Conservation (phyloP, 1,284 basidiomycete species). For the Tranzscheliella williamsii region DNA sequence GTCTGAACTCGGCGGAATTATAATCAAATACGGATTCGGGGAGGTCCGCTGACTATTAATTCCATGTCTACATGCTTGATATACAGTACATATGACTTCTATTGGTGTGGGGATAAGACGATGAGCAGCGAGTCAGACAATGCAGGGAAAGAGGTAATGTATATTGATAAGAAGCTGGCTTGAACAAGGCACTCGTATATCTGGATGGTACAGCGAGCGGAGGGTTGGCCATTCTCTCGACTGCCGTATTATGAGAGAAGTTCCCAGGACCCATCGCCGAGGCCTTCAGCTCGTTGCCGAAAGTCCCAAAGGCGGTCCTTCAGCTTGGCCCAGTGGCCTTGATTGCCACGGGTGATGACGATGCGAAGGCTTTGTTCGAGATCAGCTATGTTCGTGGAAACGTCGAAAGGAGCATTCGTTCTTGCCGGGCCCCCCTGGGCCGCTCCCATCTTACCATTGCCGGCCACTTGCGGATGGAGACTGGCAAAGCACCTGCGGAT, state of each 20-base stretch:
- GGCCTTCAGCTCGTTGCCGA: slow-evolving; percentile 36
- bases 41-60: too few relatives aligned
- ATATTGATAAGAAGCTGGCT: too few relatives aligned
- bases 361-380: slow-evolving; percentile 19
- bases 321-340: slow-evolving; percentile 51
- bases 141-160: too few relatives aligned
- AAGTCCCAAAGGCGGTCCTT: slow-evolving; percentile 52
- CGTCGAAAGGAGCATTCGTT: neutral
- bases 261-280: slow-evolving; percentile 40
- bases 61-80: too few relatives aligned
- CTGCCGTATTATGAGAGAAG: slow-evolving; percentile 19
- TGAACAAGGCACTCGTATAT: too few relatives aligned
- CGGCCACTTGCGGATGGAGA: neutral
- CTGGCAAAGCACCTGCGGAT: slow-evolving; percentile 9
- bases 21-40: too few relatives aligned
- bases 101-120: too few relatives aligned
- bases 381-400: slow-evolving; percentile 1
- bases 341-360: slow-evolving; percentile 37
- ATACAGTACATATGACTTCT: too few relatives aligned
- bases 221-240: too few relatives aligned
- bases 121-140: too few relatives aligned
- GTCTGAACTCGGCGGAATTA: too few relatives aligned
- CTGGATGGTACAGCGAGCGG: too few relatives aligned
- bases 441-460: neutral
- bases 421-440: neutral